Percentiles rank a stretch among this genome's conserved stretches.
phyloP scores from a whole-genome alignment of 306 rosid species.

The Ormosia emarginata region DNA sequence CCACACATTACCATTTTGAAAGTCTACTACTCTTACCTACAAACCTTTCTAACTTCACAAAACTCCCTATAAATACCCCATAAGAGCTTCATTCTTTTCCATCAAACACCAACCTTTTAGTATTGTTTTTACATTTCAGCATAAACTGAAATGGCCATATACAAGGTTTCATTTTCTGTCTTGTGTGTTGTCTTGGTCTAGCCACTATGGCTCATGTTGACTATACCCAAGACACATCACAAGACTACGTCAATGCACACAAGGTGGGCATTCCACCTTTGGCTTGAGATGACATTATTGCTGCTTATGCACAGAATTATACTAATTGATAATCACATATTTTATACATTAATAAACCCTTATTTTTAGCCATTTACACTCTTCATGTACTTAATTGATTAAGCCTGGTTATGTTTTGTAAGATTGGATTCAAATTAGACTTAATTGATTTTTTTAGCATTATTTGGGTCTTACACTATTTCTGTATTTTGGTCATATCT shows the following conservation, averaged over 20 bases:
- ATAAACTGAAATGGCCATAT: not conserved
- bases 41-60: not conserved
- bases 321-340: too few relatives aligned
- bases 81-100: not conserved
- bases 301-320: conserved; percentile 26
- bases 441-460: too few relatives aligned
- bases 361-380: too few relatives aligned
- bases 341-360: too few relatives aligned
- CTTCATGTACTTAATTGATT: too few relatives aligned
- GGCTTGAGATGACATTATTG: conserved; percentile 15
- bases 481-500: too few relatives aligned
- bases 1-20: not conserved
- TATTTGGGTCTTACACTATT: too few relatives aligned
- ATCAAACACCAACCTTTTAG: not conserved
- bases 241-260: conserved; percentile 33
- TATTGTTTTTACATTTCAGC: not conserved
- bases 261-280: not conserved
- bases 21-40: not conserved
- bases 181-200: not conserved
- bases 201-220: not conserved
- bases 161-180: not conserved
- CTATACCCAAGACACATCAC: conserved; percentile 28
- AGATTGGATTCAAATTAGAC: too few relatives aligned
- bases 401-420: too few relatives aligned
- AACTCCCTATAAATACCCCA: not conserved